A percentile compares a stretch with the other conserved stretches of the same genome.
Evolutionary conservation across 768 basidiomycete genomes (phyloP).

Genomic region (Boletus coccyginus): DNA sequence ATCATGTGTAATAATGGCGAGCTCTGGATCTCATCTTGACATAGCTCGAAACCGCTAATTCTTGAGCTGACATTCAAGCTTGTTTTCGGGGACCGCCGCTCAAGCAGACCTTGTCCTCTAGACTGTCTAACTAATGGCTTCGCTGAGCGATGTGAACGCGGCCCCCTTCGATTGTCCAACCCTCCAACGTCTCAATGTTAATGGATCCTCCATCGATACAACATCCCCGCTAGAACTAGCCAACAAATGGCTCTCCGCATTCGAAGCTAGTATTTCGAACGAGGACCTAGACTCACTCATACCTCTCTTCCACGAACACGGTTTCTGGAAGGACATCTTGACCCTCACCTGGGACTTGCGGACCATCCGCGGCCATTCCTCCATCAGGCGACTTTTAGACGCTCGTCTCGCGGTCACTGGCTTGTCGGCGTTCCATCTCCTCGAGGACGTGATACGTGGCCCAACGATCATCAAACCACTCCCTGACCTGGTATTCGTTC

Average conservation of each 20-base stretch:
- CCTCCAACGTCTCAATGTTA: constrained; percentile 17
- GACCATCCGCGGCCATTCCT: constrained; percentile 38
- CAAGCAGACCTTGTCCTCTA: too few relatives aligned
- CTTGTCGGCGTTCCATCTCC: constrained; percentile 15
- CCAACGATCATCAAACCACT: constrained; percentile 39
- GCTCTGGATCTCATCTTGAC: too few relatives aligned
- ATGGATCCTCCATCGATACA: constrained; percentile 6
- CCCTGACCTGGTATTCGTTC: constrained; percentile 57
- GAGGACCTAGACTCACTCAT: neutral
- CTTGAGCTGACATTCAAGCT: too few relatives aligned
- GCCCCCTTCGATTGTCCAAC: constrained; percentile 21
- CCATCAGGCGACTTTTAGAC: constrained; percentile 36
- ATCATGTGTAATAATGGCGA: neutral
- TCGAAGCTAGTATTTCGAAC: constrained; percentile 4
- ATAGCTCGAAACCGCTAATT: too few relatives aligned
- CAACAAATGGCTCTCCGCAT: constrained; percentile 20
- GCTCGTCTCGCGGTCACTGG: constrained; percentile 33
- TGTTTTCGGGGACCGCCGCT: neutral
- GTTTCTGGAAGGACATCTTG: constrained; percentile 51
- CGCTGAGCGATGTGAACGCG: neutral
- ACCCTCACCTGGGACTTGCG: constrained; percentile 55
- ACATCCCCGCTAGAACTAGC: constrained; percentile 7
- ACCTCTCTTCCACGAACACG: constrained; percentile 20
- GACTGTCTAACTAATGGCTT: neutral
- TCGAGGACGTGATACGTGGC: constrained; percentile 26